Evolutionary conservation across 768 basidiomycete species (phyloP).

Genomic region (Podaxis sp.): DNA sequence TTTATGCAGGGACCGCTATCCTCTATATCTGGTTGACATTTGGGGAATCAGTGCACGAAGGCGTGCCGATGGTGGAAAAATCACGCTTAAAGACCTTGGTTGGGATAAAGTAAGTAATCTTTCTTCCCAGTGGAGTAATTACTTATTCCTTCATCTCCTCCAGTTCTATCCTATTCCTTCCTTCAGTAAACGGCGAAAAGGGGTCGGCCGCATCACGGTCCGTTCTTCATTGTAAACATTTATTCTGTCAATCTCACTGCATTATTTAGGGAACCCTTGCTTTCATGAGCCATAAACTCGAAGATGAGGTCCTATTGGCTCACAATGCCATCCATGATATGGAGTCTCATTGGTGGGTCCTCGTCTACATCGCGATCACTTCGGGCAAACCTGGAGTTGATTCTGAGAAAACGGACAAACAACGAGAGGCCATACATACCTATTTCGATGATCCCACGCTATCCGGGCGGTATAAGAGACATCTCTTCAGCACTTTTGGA

Average conservation of each 20-base stretch:
- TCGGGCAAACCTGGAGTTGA: background rate
- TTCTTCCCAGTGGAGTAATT: too few species aligned
- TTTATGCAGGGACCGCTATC: background rate
- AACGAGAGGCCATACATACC: background rate
- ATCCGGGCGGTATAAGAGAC: background rate
- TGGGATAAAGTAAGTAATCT: background rate
- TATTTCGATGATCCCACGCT: background rate
- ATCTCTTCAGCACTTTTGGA: background rate
- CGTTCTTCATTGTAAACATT: background rate
- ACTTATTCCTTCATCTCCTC: background rate
- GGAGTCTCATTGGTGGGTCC: background rate
- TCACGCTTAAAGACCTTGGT: background rate
- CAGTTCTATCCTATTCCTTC: background rate
- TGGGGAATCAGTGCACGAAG: too few species aligned
- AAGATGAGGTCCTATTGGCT: background rate
- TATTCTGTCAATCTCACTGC: background rate
- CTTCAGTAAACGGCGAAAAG: background rate
- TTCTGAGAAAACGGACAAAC: background rate
- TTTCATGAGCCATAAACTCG: background rate
- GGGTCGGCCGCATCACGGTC: background rate
- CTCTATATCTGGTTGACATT: too few species aligned
- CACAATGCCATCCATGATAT: background rate
- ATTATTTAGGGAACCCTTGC: background rate
- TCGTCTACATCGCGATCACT: background rate
- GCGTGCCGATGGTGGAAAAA: too few species aligned